Evolutionary conservation across 345 rosid species (phyloP), one percentile per base, ranked within the genome.

Genomic region (Carallia pectinifolia): DNA sequence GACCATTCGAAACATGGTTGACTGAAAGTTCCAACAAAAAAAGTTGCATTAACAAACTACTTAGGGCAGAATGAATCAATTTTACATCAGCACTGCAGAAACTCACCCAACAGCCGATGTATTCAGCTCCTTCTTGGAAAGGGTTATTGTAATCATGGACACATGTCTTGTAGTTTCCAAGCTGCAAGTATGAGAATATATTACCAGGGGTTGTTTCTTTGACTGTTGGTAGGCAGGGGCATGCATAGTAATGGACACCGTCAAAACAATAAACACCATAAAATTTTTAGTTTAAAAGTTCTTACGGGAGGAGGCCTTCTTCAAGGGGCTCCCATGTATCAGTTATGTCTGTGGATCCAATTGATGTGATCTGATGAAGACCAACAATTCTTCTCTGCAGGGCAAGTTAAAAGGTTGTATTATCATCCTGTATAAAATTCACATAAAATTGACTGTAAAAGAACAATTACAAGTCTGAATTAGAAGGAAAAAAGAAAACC

Each of bases 81-180:
- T 19, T 10, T 27, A 19, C 31, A 17, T 5, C 13, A 61, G 33
- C 18, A 48, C 17, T 19, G 34, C 19, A 64, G 4, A 54, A 78
- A 81, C 96, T 79, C 71, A 92, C 99, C 99, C 99, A 77, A 87
- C 72, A 19, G 96, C 81, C 39, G 92, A 81, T 23, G 83, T 75
- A 76, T 90, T 77, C 72, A 96, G 83, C 77, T 96, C 97, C 62
- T 74, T 83, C 81, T 74, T 90, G 54, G 98, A 96, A 69, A 96
- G 95, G 63, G 87, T 87, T 60, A 92, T 85, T 31, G 90, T 92
- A 60, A 96, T 89, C 99, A 92, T 90, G 1, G 99, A 92, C 44
- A 96, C 99, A 83, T 92, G 99, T 82, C 99, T 87, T 53, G 97
- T 92, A 76, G 99, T 96, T 77, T 96, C 99, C 88, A 96, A 78